Base-by-base conservation (phyloP, 257 asterid species). In the Capsicum chinense region DNA sequence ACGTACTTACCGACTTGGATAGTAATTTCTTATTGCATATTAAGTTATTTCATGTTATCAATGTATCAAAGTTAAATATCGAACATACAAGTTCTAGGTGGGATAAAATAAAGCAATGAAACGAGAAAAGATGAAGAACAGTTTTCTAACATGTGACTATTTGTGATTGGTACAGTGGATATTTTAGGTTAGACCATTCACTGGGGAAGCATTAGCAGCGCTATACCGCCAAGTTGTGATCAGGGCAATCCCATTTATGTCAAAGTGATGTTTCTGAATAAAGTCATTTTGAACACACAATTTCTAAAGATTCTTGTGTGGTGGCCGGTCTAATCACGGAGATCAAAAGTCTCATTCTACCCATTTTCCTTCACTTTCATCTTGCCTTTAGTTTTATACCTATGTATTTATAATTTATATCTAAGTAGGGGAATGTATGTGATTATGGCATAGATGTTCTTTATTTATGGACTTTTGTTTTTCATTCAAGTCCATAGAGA, bases 171-270 rank as follows among this genome's bases (percentile, higher is more conserved):
- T 82, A 86, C 86, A 85, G 87, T 87, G 90, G 90, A 79, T 87
- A 58, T 87, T 87, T 84, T 87, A 86, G 90, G 90, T 85, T 79
- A 85, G 90, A 71, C 90, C 90, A 37, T 85, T 87, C 56, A 15
- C 56, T 7, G 90, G 90, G n/a, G 90, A 88, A 8, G 88, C 90
- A 16, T 88, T 87, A 4, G 90, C 90, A 4, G 90, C 90, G 12
- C 67, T 85, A 2, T 87, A 87, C 84, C 90, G 85, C 69, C 85
- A 79, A 69, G 86, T 87, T 2, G 82, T 87, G 21, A 87, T 87
- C 79, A 85, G 88, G 12, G 90, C 90, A 80, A 87, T 85, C 21
- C 90, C 90, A 14, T 87, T 87, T 21, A 21, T 21, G 21, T 21
- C 21, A 0, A 21, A 21, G 21, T 21, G 21, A 21, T 21, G 21